Evolutionary conservation across 768 basidiomycete species (phyloP), one percentile per base, ranked within the genome.

Genomic region (Candolleomyces eurysporus): DNA sequence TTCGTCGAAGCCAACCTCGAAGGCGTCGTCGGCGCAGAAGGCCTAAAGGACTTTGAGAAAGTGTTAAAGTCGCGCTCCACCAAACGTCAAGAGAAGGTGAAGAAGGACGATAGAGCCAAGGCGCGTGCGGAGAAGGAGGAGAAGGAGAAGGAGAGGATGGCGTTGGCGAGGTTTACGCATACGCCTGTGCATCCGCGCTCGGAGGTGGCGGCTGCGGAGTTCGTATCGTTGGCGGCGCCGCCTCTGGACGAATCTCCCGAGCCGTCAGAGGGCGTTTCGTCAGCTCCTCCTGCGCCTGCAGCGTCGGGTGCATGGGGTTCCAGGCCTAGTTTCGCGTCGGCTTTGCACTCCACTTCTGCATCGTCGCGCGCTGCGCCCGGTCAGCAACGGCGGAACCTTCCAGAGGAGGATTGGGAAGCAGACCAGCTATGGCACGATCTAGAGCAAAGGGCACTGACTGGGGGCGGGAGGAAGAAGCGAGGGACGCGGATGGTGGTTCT

Each of bases 1-100:
- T 98, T 98, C 73, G 79, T 98, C 58, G 96, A 99, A 74, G 86
- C 93, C 8, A 90, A 96, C 69, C 77, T 98, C 17, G 79, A 83
- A 60, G 79, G 78, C 7, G 90, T 96, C 40, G 91, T 98, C 19
- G 90, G 93, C 32, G 68, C 70, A 14, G 88, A 89, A 11, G 88
- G 89, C 0, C 72, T 98, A 58, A 88, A 84, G 78, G 89, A 84
- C 60, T 99, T 97, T 67, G 93, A 95, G 68, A 84, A 84, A 2
- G 84, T 92, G 32, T 78, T 99, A 59, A 90, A 85, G 74, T 83
- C 85, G 74, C 87, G 96, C 32, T 81, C 87, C 1, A 71, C 83
- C 10, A 83, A 89, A 64, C 81, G 94, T 65, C 87, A 87, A 72
- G 94, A 96, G 73, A 92, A 91, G 76, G 87, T 81, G 55, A 81